Percentiles rank a stretch among this genome's conserved stretches.
Conservation (phyloP, 192 early-diverging fungal species). For the Ambispora gerdemannii region DNA sequence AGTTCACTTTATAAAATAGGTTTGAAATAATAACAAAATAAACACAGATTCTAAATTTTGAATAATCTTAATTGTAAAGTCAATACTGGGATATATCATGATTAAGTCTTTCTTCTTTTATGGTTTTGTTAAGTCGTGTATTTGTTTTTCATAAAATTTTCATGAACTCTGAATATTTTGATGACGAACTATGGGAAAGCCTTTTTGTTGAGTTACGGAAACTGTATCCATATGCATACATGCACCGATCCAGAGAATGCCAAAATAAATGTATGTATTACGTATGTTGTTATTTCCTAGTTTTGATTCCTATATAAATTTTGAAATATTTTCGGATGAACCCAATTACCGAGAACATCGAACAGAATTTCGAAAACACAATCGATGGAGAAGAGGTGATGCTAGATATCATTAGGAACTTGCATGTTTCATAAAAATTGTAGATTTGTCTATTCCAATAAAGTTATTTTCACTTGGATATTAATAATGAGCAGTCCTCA, state of each 20-base stretch:
- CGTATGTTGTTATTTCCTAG: conserved; percentile 4
- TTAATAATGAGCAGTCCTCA: conserved; percentile 16
- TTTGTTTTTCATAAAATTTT: conserved; percentile 15
- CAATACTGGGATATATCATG: not conserved
- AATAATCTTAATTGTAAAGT: conserved; percentile 8
- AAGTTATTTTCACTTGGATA: conserved; percentile 13
- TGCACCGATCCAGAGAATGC: conserved; percentile 2
- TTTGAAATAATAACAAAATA: too few species aligned
- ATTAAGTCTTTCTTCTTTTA: conserved; percentile 3
- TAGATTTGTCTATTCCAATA: not conserved
- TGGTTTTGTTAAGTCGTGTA: conserved; percentile 17
- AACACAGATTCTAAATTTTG: too few species aligned
- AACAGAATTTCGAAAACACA: conserved; percentile 5
- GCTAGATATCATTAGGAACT: conserved; percentile 15
- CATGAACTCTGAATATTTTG: conserved; percentile 3
- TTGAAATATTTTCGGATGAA: conserved; percentile 19
- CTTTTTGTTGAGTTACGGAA: conserved; percentile 13
- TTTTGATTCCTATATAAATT: not conserved
- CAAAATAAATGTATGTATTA: conserved; percentile 5
- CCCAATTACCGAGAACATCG: conserved; percentile 14
- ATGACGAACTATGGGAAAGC: conserved; percentile 12
- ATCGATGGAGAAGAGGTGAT: conserved; percentile 22
- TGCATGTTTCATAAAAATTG: conserved; percentile 21
- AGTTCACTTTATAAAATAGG: too few species aligned
- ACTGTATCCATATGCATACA: conserved; percentile 8